Evolutionary conservation across 148 eudicot species (phyloP).

Genomic region (Rhododendron henanense): DNA sequence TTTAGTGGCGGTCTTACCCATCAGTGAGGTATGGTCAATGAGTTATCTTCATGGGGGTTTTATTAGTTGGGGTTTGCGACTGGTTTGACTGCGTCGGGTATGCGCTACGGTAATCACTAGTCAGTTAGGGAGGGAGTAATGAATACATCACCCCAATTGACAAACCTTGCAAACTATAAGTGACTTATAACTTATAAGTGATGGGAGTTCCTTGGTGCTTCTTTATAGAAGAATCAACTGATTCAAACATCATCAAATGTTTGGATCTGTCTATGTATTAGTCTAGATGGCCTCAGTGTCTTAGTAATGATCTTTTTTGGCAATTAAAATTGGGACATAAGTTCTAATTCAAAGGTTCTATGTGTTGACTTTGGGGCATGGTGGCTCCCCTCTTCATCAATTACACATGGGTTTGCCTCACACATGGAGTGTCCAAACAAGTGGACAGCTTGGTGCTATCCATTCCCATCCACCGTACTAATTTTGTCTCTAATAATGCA

Average conservation of each 20-base stretch:
- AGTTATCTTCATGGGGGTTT: not conserved
- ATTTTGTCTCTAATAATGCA: no score
- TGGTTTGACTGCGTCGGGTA: not conserved
- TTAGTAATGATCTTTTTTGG: not conserved
- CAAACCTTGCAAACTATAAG: not conserved
- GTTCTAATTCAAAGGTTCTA: not conserved
- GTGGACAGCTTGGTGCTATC: no score
- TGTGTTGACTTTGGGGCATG: no score
- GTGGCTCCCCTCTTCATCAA: no score
- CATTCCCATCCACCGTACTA: no score
- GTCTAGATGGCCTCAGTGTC: not conserved
- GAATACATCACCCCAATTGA: not conserved
- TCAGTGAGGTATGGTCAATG: not conserved
- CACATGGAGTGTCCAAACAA: no score
- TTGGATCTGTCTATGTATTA: not conserved
- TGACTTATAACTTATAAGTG: not conserved
- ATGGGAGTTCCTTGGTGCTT: not conserved
- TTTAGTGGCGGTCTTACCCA: not conserved
- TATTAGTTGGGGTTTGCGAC: not conserved
- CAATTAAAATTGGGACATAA: not conserved
- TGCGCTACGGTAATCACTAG: not conserved
- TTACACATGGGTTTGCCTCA: no score
- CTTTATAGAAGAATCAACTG: not conserved
- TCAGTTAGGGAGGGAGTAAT: not conserved
- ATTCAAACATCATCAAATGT: not conserved